Base-by-base conservation (phyloP, 495 filamentous ascomycete species). In the Aspergillus bertholletiae region DNA sequence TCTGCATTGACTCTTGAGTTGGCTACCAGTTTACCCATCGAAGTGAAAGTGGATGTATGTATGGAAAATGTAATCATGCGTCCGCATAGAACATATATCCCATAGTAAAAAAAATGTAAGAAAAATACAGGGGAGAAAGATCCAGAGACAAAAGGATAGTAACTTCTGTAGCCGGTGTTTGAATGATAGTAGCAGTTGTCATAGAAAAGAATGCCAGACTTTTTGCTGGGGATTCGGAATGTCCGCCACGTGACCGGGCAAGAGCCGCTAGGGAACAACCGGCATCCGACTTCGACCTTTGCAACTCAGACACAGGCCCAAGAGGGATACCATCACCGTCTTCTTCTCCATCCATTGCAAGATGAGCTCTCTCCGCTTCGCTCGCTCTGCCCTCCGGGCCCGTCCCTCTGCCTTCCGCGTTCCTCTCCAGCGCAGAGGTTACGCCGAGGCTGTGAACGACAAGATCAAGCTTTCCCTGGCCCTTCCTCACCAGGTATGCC, bases 401-500 rank as follows among this genome's bases (percentile, higher is more conserved):
- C 86, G 87, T 66, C 84, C 91, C 65, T 74, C 83, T 68, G 75
- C 84, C 67, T 70, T 88, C 70, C 80, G 83, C 71, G 74, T 81
- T 52, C 83, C 88, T 66, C 55, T 90, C 57, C 88, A 87, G 78
- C 87, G 89, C 73, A 86, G 94, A 78, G 84, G 84, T 60, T 99
- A 97, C 71, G 95, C 94, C 60, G 95, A 97, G 67, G 92, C 92
- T 59, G 90, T 92, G 61, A 77, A 87, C 64, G 92, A 96, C 81
- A 87, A 97, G 86, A 96, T 99, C 83, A 90, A 94, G 84, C 84
- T 99, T 75, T 94, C 90, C 78, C 83, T 99, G 79, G 83, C 88
- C 69, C 88, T 99, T 58, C 94, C 94, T 78, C 95, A 97, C 78
- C 90, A 97, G 90, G 94, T 98, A 88, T 71, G 88, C 35, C 55